Conservation (phyloP, 2,329 filamentous ascomycete species). For the Cladorrhinum sp. region DNA sequence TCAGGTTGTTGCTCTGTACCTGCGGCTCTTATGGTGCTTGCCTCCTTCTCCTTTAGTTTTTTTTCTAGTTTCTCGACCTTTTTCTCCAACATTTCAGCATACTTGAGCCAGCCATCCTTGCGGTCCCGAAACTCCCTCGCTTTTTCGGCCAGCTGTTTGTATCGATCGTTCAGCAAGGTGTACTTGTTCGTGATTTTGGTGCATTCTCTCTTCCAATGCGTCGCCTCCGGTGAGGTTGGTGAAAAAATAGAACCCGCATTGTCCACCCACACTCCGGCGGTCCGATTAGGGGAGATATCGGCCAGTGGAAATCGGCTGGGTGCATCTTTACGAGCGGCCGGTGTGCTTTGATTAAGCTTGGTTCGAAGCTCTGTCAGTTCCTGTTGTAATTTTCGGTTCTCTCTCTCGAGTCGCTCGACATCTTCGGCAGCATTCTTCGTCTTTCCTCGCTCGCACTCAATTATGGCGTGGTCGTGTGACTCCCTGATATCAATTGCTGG, state of each 20-base stretch:
- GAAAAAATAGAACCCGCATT: background rate
- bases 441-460: slow-evolving; percentile 37
- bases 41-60: slow-evolving; percentile 25
- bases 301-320: slow-evolving; percentile 13
- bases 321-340: background rate
- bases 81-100: slow-evolving; percentile 42
- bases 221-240: slow-evolving; percentile 4
- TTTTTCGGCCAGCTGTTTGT: slow-evolving; percentile 37
- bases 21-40: background rate
- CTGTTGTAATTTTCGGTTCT: slow-evolving; percentile 41
- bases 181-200: slow-evolving; percentile 30
- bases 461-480: slow-evolving; percentile 24
- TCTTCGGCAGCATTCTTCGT: slow-evolving; percentile 30
- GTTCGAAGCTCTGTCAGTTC: slow-evolving; percentile 35
- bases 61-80: slow-evolving; percentile 44
- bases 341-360: background rate
- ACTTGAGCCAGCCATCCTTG: slow-evolving; percentile 44
- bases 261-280: background rate
- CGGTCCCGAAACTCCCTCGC: slow-evolving; percentile 42
- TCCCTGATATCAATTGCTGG: slow-evolving; percentile 21
- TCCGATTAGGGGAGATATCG: slow-evolving; percentile 19
- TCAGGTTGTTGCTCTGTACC: background rate
- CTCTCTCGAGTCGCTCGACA: slow-evolving; percentile 38
- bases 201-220: slow-evolving; percentile 17
- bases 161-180: slow-evolving; percentile 39